Percentiles rank a stretch among this genome's conserved stretches.
These are phyloP conservation scores for Lanmaoa pseudosensibilis DNA, from an alignment of 768 basidiomycete genomes.

Conservation along the genomic window DNA sequence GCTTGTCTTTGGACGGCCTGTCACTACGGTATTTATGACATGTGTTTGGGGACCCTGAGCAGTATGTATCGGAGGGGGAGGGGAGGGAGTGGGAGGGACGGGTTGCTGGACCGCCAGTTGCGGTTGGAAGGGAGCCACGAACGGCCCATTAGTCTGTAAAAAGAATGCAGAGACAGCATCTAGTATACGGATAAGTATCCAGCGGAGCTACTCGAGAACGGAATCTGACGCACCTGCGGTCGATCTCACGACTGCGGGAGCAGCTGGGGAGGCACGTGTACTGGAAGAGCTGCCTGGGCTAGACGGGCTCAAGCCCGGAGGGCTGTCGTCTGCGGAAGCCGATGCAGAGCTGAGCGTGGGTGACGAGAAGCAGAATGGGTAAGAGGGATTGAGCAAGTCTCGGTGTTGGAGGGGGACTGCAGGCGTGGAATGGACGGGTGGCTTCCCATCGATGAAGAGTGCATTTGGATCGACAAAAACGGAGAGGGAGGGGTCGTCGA, in stretches of 20 bases:
- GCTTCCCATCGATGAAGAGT: conserved; percentile 44
- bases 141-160: conserved; percentile 11
- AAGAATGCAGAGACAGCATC: conserved; percentile 25
- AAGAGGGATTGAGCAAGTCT: conserved; percentile 31
- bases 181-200: conserved; percentile 19
- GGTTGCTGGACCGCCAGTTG: conserved; percentile 20
- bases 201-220: neutral
- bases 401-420: conserved; percentile 28
- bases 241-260: conserved; percentile 22
- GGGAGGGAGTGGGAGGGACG: conserved; percentile 43
- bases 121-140: conserved; percentile 39
- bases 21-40: conserved; percentile 17
- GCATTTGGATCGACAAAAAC: conserved; percentile 67
- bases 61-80: conserved; percentile 32
- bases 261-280: conserved; percentile 32
- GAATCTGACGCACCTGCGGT: conserved; percentile 15
- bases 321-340: conserved; percentile 31
- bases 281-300: conserved; percentile 32
- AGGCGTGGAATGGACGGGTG: conserved; percentile 12
- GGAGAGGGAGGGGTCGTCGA: conserved; percentile 42
- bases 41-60: conserved; percentile 26
- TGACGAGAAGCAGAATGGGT: conserved; percentile 45
- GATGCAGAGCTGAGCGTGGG: conserved; percentile 35
- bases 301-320: conserved; percentile 24
- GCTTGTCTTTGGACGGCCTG: conserved; percentile 61